Base-by-base conservation (phyloP, 176 grass and related monocot genomes). In the Eleusine coracana region DNA sequence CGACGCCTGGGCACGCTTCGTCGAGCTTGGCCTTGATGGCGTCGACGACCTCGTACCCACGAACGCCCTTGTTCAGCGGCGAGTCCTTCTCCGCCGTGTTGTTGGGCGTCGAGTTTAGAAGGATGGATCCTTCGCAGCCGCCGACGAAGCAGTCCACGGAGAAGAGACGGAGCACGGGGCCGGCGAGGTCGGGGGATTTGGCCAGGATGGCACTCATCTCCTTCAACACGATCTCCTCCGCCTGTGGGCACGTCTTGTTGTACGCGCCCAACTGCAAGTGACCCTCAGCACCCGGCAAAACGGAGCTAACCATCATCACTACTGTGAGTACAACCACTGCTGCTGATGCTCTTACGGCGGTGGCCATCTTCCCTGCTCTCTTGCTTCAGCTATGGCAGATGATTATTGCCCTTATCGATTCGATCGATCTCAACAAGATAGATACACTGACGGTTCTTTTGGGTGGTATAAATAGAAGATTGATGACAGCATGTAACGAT, bases 91-190 rank as follows among this genome's bases (percentile, higher is more conserved):
- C 94, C 28, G 91, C 94, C 9, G 66, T 74, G 80, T 87, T 89
- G 31, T 15, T 31, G 25, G 77, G 8, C 3, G 86, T 93, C 12
- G 94, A 97, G 88, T 97, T 29, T 1, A 94, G 64, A 49, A 97
- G 86, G 52, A 97, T 80, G 3, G 91, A 93, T 0, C 74, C 94
- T n/a, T 97, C 91, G 73, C 94, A 97, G 12, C 94, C 94, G 81
- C 76, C 70, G 3, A 75, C 55, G 25, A 96, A 89, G 84, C 88
- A 96, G 76, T 96, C 93, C 0, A 89, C 88, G 83, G 92, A 93
- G 80, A 92, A 89, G 48, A 93, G 83, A 46, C 86, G 86, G 48
- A 96, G 86, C 40, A 92, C 49, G 10, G 90, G 20, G 42, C 66
- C 80, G 44, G 87, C 82, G 2, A 97, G 73, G 6, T 84, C 90